Evolutionary conservation across 148 eudicot genomes (phyloP).

Genomic region (Amaranthus hypochondriacus): DNA sequence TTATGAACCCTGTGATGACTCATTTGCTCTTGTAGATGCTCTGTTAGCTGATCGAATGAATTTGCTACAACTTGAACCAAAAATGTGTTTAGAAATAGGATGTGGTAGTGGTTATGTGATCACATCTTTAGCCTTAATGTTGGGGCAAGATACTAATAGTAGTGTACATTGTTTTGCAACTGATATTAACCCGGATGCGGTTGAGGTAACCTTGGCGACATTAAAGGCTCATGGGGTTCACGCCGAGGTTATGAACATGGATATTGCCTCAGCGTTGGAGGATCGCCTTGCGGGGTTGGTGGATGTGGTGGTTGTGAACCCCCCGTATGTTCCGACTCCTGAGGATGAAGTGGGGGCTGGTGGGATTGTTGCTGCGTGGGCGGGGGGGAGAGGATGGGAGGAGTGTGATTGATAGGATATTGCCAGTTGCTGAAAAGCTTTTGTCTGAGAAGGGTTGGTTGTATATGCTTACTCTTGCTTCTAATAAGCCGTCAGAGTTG

Average conservation of each 20-base stretch:
- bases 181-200: conserved; percentile 73
- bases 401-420: conserved; percentile 69
- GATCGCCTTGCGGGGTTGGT: conserved; percentile 55
- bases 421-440: conserved; percentile 71
- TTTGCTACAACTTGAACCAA: conserved; percentile 53
- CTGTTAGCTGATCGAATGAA: conserved; percentile 71
- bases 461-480: conserved; percentile 68
- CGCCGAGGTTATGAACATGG: conserved; percentile 66
- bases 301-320: conserved; percentile 87
- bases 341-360: conserved; percentile 79
- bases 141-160: conserved; percentile 34
- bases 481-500: conserved; percentile 67
- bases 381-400: conserved; percentile 98
- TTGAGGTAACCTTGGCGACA: conserved; percentile 51
- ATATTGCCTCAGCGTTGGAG: conserved; percentile 72
- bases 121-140: conserved; percentile 81
- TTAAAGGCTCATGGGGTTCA: conserved; percentile 72
- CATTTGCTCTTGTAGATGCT: conserved; percentile 85
- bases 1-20: conserved; percentile 97
- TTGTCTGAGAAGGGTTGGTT: conserved; percentile 85
- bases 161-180: conserved; percentile 68
- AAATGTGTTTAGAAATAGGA: conserved; percentile 83
- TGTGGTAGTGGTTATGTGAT: conserved; percentile 93
- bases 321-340: conserved; percentile 97
- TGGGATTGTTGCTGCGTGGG: conserved; percentile 87